Evolutionary conservation across 2,329 filamentous ascomycete genomes (phyloP).

Genomic region (Fusarium tjaetaba): DNA sequence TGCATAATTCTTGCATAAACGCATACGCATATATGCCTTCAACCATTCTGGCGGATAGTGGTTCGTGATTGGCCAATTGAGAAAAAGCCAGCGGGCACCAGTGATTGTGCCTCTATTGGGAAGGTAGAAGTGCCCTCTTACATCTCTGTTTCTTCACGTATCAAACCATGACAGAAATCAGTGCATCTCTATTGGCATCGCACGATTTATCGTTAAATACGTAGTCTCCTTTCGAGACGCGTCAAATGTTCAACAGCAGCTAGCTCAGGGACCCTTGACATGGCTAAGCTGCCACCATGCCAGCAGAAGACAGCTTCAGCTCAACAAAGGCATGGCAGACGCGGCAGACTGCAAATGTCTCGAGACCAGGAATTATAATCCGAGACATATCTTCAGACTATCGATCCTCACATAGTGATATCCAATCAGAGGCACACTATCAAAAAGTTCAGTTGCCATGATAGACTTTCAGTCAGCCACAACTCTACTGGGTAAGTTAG

Average conservation of each 20-base stretch:
- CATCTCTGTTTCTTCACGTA: not conserved
- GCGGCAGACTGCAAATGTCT: not conserved
- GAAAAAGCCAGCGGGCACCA: not conserved
- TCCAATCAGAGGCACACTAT: slow-evolving; percentile 7
- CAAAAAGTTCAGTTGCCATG: not conserved
- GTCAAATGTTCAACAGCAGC: not conserved
- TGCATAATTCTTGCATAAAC: not conserved
- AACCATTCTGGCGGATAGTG: not conserved
- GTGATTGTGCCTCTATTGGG: not conserved
- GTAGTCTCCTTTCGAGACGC: not conserved
- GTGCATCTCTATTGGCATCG: not conserved
- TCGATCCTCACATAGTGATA: not conserved
- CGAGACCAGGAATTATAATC: slow-evolving; percentile 1
- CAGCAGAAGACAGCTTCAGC: not conserved
- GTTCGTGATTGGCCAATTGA: not conserved
- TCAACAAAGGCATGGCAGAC: not conserved
- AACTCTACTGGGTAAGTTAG: not conserved
- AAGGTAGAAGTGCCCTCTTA: too few species aligned
- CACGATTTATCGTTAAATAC: not conserved
- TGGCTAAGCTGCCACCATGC: not conserved
- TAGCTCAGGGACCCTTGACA: not conserved
- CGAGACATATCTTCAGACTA: not conserved
- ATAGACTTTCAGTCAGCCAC: slow-evolving; percentile 28
- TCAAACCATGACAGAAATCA: not conserved
- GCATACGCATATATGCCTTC: not conserved